These are phyloP conservation scores for Tricholoma sp. DNA, from an alignment of 768 basidiomycete species.

Conservation along the genomic window DNA sequence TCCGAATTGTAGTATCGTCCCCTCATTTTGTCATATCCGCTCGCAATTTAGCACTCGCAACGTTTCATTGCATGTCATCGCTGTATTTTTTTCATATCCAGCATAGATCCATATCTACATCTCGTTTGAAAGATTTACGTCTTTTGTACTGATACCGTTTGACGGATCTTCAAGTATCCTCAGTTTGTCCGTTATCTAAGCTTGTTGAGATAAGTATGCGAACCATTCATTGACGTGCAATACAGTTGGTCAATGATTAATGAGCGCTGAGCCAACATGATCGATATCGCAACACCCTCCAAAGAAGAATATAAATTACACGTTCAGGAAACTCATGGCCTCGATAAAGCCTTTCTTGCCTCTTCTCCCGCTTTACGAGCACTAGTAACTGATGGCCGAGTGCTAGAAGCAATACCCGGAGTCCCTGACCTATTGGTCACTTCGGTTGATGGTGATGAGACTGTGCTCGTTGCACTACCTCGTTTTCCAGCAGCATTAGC, in stretches of 20 bases:
- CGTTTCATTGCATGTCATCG: neutral
- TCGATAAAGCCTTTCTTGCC: conserved; percentile 37
- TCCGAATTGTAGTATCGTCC: neutral
- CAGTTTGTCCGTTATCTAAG: too few species aligned
- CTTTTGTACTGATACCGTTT: too few species aligned
- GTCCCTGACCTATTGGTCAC: neutral
- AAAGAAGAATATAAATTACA: neutral
- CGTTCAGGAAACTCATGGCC: neutral
- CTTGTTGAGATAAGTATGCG: too few species aligned
- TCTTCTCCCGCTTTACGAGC: conserved; percentile 48
- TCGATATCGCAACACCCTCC: neutral
- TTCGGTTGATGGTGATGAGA: neutral
- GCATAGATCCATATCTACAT: neutral
- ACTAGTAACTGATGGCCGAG: conserved; percentile 40
- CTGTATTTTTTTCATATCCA: neutral
- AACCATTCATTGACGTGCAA: too few species aligned
- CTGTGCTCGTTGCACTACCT: conserved; percentile 8
- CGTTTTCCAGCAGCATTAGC: conserved; percentile 41
- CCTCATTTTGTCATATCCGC: neutral
- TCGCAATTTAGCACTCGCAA: neutral
- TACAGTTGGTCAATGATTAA: too few species aligned
- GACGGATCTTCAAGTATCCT: too few species aligned
- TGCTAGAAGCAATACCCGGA: conserved; percentile 1
- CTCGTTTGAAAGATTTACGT: neutral
- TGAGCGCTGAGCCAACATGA: neutral